Evolutionary conservation across 495 filamentous ascomycete genomes (phyloP), one percentile per base, ranked within the genome.

Genomic region (Penicillium arizonense): DNA sequence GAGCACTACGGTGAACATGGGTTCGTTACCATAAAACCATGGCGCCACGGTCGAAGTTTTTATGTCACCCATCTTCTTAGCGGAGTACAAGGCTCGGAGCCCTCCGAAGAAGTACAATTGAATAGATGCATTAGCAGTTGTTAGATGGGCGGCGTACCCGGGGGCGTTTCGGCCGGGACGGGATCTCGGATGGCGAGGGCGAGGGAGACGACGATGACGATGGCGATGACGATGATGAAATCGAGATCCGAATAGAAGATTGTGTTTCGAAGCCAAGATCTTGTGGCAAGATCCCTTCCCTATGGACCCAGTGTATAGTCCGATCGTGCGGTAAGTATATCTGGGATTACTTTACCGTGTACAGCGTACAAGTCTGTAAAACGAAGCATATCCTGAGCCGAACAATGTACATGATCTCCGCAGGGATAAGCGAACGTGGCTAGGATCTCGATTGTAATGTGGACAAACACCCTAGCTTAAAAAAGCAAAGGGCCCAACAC

Each of bases 371-470:
- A 2, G 8, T 30, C 6, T 24, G 23, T 24, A 24, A 24, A 24
- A 18, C 18, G 18, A 18, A 23, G 21, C 35, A 16, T 24, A 24
- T 6, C 23, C 23, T 5, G 8, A 30, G 2, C 11, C n/a, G 3
- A 33, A 46, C 18, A 46, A 21, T 21, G 12, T 44, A 14, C 39
- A 21, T 20, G 46, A 57, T 54, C 58, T 51, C 47, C 58, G 51
- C 54, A 53, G 41, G 46, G 53, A 57, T 50, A 18, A 23, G 41
- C 28, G 47, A 52, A 36, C 47, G 40, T 43, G 53, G 33, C 58
- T 49, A 10, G 20, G 53, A 57, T 62, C 58, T 50, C 49, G 50
- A 60, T 60, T 50, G 39, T 7, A 30, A 51, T 47, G 23, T 24
- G n/a, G n/a, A 24, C 12, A 51, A 20, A 9, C 14, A 32, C 35